Base-by-base conservation (phyloP, 2,329 filamentous ascomycete species). In the Penicillium freii region DNA sequence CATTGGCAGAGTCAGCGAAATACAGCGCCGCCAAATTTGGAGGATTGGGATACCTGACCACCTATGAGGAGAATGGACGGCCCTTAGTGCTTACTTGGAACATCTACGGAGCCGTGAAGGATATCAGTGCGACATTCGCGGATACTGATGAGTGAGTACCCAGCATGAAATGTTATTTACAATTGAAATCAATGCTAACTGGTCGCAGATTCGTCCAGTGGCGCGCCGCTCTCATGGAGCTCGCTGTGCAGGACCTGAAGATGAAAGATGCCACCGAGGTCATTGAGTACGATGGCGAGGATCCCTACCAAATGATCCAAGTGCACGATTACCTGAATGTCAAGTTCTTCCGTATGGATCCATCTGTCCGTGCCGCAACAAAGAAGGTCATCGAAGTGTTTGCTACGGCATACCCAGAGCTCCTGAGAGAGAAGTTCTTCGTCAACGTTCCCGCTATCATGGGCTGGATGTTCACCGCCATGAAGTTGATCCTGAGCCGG, bases 251-350 rank as follows among this genome's bases (percentile, higher is more conserved):
- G 62, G 86, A 90, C 61, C 86, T 97, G 54, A 81, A 86, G 62
- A 82, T 97, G 61, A 72, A 82, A 21, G 80, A 84, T 27, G 90
- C 90, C 51, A 91, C 85, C 9, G 86, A 88, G 2, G 87, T 91
- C 56, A 87, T 86, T 61, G 79, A 80, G 34, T 79, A 84, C 64
- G 68, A 80, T 36, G 83, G 82, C 17, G 77, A 81, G 10, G 93
- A 97, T 70, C 90, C 89, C 1, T 95, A 96, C 78, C 90, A 93
- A 76, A 92, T 95, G 80, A 84, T 90, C 68, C 92, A 97, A 76
- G 87, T 97, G 29, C 93, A 97, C 77, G 93, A 97, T 80, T 97
- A 97, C 81, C 85, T 90, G 66, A 87, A 86, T 61, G 87, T 96
- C 71, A 91, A 87, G 69, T 96, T 97, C 81, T 81, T 97, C 65